phyloP scores from a whole-genome alignment of 2,329 filamentous ascomycete genomes.

The Pseudogymnoascus sp. region DNA sequence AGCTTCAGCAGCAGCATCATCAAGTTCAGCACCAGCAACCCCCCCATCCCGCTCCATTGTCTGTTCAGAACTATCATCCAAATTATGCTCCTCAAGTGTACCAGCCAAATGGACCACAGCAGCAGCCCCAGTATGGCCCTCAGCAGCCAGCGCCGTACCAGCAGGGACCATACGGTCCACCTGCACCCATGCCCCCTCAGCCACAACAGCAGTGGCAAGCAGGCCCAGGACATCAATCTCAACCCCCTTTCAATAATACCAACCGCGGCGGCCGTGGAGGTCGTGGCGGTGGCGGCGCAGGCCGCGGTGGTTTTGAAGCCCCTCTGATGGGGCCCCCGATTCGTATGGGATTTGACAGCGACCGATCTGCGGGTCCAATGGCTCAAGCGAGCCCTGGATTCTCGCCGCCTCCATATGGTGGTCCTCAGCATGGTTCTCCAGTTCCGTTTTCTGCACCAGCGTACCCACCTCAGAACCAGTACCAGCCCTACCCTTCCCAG shows the following conservation, averaged over 20 bases:
- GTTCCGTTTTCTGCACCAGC: slow-evolving; percentile 22
- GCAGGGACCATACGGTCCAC: slow-evolving; percentile 29
- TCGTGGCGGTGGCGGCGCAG: slow-evolving; percentile 31
- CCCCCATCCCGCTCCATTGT: slow-evolving; percentile 36
- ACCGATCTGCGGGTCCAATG: slow-evolving; percentile 34
- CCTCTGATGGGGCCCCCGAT: slow-evolving; percentile 49
- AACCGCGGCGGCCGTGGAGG: slow-evolving; percentile 23
- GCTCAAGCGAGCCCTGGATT: slow-evolving; percentile 41
- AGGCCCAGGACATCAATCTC: slow-evolving; percentile 22
- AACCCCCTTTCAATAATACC: slow-evolving; percentile 33
- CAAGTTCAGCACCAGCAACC: slow-evolving; percentile 30
- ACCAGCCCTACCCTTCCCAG: slow-evolving; percentile 35
- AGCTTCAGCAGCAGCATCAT: slow-evolving; percentile 23
- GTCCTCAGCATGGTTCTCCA: slow-evolving; percentile 25
- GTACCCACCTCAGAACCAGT: slow-evolving; percentile 20
- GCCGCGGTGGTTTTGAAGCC: slow-evolving; percentile 36
- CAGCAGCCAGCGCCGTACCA: slow-evolving; percentile 27
- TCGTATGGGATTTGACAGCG: slow-evolving; percentile 46
- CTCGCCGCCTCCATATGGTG: slow-evolving; percentile 28
- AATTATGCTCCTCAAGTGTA: slow-evolving; percentile 53
- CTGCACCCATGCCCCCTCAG: slow-evolving; percentile 28
- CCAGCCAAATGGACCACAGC: slow-evolving; percentile 25
- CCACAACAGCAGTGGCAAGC: slow-evolving; percentile 37
- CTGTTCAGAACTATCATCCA: slow-evolving; percentile 50
- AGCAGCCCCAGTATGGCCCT: slow-evolving; percentile 33